Conservation (phyloP, 495 filamentous ascomycete genomes). For the Tuber brumale region DNA sequence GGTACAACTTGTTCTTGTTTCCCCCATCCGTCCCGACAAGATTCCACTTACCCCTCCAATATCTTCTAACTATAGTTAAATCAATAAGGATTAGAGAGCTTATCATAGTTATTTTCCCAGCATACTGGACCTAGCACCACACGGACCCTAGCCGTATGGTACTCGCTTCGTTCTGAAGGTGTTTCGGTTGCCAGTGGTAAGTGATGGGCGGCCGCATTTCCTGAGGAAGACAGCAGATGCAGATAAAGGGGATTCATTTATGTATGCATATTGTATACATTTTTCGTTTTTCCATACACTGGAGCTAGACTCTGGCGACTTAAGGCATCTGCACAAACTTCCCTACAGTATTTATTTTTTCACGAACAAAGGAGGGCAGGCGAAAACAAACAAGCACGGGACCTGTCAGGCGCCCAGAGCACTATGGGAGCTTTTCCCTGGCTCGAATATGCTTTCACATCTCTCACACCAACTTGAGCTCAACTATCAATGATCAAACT, state of each 20-base stretch:
- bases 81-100: background rate
- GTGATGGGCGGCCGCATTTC: background rate
- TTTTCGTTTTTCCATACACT: slow-evolving; percentile 17
- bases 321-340: slow-evolving; percentile 3
- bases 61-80: background rate
- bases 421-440: slow-evolving; percentile 10
- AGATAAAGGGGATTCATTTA: background rate
- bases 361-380: slow-evolving; percentile 8
- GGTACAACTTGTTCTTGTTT: background rate
- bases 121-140: background rate
- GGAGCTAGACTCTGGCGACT: background rate
- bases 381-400: slow-evolving; percentile 18
- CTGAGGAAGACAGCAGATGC: background rate
- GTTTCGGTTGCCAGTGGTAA: slow-evolving; percentile 1
- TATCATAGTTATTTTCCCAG: background rate
- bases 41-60: background rate
- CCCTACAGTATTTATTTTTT: background rate
- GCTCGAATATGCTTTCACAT: background rate
- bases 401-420: slow-evolving; percentile 16
- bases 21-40: background rate
- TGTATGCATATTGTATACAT: background rate
- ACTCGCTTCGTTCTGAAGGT: background rate
- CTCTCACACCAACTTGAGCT: background rate
- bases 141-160: background rate
- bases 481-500: background rate